Base-by-base conservation (phyloP, 108 stramenopile genomes). In the Aureococcus anophagefferens region DNA sequence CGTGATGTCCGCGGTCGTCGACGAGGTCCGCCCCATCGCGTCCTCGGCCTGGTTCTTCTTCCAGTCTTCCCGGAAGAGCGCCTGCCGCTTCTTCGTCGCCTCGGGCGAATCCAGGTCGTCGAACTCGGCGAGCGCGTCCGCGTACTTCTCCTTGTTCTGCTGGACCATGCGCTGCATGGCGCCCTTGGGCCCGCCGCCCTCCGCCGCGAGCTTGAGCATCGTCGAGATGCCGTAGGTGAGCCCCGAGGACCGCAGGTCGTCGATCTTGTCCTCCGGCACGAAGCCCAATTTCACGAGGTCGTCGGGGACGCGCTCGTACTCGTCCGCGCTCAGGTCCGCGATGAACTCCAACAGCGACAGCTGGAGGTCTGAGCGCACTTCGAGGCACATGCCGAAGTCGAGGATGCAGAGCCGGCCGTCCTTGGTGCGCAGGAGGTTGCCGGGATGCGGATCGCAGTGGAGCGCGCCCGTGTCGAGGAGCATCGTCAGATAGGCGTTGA, bases 381-480 rank as follows among this genome's bases (percentile, higher is more conserved):
- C 86, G 29, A 91, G 76, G 31, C 89, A 90, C 84, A 93, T 89
- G 4, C 93, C 93, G 85, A 88, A 90, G 79, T 93, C 93, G 14
- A 93, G 76, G 17, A 93, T 91, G 75, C 89, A 89, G 0, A 93
- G 81, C 63, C 77, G 65, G 21, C 90, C 93, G 77, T 93, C 93
- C 0, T 88, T 84, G 0, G 91, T 92, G 35, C 89, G 68, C 34
- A 93, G 70, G 28, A 93, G 68, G 62, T 93, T 91, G 16, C 88
- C 89, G 16, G 73, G 67, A 65, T 87, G 82, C 62, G 82, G 82
- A 75, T 81, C 85, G 44, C 88, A 87, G 68, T 88, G 86, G 62
- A 88, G 65, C 17, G 87, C 85, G 29, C 89, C 90, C 18, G 90
- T 90, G 68, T 90, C 90, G 62, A 90, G 71, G 29, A 90, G 74